These are phyloP conservation scores for Nitzschia sp. DNA, from an alignment of 108 stramenopile species.

Conservation along the genomic window DNA sequence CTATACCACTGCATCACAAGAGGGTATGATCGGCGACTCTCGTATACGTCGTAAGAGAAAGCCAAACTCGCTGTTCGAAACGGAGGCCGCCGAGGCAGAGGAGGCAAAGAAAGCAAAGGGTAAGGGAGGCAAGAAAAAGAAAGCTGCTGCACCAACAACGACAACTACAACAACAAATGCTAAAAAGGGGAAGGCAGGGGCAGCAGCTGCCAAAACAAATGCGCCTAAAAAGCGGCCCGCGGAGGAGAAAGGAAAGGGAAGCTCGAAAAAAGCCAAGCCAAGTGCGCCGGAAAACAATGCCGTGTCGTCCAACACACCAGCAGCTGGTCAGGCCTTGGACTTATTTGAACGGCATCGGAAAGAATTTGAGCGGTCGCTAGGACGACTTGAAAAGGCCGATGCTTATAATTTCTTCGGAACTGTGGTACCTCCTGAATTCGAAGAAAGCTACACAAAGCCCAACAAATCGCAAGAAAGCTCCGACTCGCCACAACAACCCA, in stretches of 20 bases:
- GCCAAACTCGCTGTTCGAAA: conserved; percentile 6
- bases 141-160: conserved; percentile 5
- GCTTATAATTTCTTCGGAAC: conserved; percentile 69
- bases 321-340: conserved; percentile 34
- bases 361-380: conserved; percentile 71
- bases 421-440: conserved; percentile 57
- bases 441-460: conserved; percentile 47
- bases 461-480: conserved; percentile 1
- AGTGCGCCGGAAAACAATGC: conserved; percentile 14
- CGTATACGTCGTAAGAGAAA: conserved; percentile 36
- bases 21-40: conserved; percentile 59
- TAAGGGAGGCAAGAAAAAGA: conserved; percentile 1
- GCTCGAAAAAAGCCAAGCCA: conserved; percentile 11
- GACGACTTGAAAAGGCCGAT: conserved; percentile 74
- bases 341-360: conserved; percentile 65
- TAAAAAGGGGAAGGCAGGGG: not conserved
- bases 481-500: not conserved
- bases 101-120: not conserved
- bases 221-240: conserved; percentile 1
- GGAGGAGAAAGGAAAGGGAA: conserved; percentile 5
- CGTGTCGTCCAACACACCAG: not conserved
- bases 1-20: conserved; percentile 61
- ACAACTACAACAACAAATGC: conserved; percentile 12
- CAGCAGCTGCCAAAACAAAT: conserved; percentile 1
- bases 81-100: not conserved